Evolutionary conservation across 768 basidiomycete species (phyloP), one percentile per base, ranked within the genome.

Genomic region (Leccinellum albellum): DNA sequence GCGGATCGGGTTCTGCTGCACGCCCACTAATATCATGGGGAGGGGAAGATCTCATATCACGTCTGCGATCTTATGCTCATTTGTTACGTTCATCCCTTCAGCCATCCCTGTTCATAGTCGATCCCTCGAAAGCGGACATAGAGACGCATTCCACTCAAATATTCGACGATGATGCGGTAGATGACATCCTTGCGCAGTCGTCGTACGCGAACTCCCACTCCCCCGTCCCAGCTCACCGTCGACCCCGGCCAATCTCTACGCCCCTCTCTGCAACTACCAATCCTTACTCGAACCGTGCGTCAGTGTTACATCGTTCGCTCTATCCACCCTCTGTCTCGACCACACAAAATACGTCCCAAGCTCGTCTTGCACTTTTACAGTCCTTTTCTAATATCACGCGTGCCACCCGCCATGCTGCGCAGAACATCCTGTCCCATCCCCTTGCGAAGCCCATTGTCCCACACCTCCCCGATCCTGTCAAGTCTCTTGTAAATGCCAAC

Each of bases 361-460:
- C 91, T 35, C 83, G 90, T 40, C 78, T 85, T 60, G 89, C 91
- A 8, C 81, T 99, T 31, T 75, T 99, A n/a, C 91, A 92, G 60
- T 92, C 91, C 1, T 95, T 99, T 68, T 94, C 93, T 4, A 93
- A 91, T 56, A 89, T 99, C 58, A 98, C 97, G 0, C 84, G 91
- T 50, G 89, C 91, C 15, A 95, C 96, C 0, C 85, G 92, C 8
- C 90, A 94, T 71, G 91, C 95, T 0, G 94, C 96, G 0, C 93
- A 97, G 67, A 91, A 94, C 64, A 92, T 98, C 15, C 79, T 98
- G 9, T 94, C 94, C 0, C 96, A 98, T 67, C 95, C 96, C 0
- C 82, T 98, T 26, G 95, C 96, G 2, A 94, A 95, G 68, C 94
- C 97, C 12, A 94, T 98, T 50, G 82, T 98, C 0, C 96, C 96